These are phyloP conservation scores for Pleurotus ostreatus DNA, from an alignment of 768 basidiomycete species.

Conservation along the genomic window DNA sequence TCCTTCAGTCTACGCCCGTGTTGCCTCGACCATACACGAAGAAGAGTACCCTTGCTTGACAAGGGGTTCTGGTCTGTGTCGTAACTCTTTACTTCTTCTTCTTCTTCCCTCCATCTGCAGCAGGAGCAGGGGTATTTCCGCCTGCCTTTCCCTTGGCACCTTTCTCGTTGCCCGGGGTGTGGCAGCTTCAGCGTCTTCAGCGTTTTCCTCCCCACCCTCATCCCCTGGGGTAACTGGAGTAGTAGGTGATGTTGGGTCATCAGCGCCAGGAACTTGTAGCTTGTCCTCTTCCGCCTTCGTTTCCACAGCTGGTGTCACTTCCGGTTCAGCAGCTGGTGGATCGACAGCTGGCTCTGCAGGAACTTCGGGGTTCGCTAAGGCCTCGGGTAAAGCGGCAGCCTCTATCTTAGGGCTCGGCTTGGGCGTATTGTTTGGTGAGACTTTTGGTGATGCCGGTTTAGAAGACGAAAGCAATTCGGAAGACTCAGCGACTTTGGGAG, in stretches of 20 bases:
- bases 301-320: not conserved
- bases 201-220: not conserved
- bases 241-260: not conserved
- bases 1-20: no score
- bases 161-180: not conserved
- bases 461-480: not conserved
- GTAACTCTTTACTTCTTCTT: conserved; percentile 4
- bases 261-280: conserved; percentile 1
- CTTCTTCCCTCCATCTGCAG: not conserved
- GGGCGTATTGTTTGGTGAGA: conserved; percentile 10
- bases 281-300: conserved; percentile 1
- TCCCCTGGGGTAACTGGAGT: conserved; percentile 4
- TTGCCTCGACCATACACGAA: no score
- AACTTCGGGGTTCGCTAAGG: not conserved
- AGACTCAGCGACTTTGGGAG: not conserved
- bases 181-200: not conserved
- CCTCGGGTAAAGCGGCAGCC: not conserved
- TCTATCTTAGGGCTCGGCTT: conserved; percentile 14
- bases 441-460: conserved; percentile 7
- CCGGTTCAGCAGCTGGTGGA: not conserved
- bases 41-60: no score
- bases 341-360: not conserved
- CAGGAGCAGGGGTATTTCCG: not conserved
- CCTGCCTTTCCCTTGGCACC: not conserved
- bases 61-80: no score